These are phyloP conservation scores for Phytophthora vignae DNA, from an alignment of 352 stramenopile genomes.

Conservation along the genomic window DNA sequence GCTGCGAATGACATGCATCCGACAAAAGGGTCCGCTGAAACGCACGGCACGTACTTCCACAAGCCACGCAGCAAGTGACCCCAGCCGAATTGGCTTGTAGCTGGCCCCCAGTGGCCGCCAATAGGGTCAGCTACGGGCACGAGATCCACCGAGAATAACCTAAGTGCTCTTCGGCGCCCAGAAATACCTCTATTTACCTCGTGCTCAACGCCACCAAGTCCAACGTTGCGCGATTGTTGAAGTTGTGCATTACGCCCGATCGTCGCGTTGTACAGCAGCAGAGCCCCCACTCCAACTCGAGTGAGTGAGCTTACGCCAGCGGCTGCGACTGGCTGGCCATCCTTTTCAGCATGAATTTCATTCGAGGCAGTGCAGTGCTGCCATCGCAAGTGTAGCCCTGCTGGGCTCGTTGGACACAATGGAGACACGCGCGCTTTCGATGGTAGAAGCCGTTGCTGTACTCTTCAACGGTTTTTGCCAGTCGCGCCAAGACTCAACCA, in stretches of 20 bases:
- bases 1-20: constrained; percentile 2
- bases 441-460: constrained; percentile 18
- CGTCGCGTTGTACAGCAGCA: constrained; percentile 22
- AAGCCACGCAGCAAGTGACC: background rate
- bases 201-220: background rate
- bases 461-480: constrained; percentile 31
- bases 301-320: constrained; percentile 3
- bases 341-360: constrained; percentile 25
- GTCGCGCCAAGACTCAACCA: constrained; percentile 3
- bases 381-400: background rate
- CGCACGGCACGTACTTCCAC: background rate
- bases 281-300: background rate
- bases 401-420: background rate
- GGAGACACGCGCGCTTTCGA: constrained; percentile 7
- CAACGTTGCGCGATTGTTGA: constrained; percentile 20
- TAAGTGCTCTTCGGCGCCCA: background rate
- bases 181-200: background rate
- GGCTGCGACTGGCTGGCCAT: background rate
- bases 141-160: background rate
- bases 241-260: constrained; percentile 18
- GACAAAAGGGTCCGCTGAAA: constrained; percentile 9
- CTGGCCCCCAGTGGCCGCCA: background rate
- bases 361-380: constrained; percentile 22
- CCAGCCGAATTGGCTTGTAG: background rate
- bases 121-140: constrained; percentile 1